These are phyloP conservation scores for Alnus glutinosa DNA, from an alignment of 306 rosid genomes.

Conservation along the genomic window DNA sequence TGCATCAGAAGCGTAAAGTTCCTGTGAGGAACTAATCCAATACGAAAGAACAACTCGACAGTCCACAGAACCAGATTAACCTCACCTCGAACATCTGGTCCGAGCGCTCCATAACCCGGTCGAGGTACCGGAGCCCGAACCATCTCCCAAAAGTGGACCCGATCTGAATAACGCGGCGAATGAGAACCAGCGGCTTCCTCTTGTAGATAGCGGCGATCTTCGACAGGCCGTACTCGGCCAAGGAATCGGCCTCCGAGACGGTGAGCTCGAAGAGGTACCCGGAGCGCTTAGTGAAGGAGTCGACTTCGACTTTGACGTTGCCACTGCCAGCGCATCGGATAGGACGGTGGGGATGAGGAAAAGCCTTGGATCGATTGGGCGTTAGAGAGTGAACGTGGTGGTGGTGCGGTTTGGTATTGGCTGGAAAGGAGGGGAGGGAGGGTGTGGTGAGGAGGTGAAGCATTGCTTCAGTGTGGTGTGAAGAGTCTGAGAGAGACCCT, in stretches of 20 bases:
- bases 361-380: constrained; percentile 2
- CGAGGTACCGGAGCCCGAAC: constrained; percentile 73
- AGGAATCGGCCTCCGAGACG: constrained; percentile 60
- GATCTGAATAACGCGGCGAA: constrained; percentile 77
- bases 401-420: constrained; percentile 22
- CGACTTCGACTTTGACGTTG: constrained; percentile 40
- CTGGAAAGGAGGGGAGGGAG: constrained; percentile 35
- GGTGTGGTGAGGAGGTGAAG: constrained; percentile 33
- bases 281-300: constrained; percentile 67
- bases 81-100: constrained; percentile 75
- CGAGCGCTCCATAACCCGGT: constrained; percentile 54
- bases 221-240: constrained; percentile 55
- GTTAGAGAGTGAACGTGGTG: not conserved
- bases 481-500: not conserved
- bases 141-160: constrained; percentile 70
- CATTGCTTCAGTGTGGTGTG: constrained; percentile 17
- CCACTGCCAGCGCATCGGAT: constrained; percentile 20
- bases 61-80: not conserved
- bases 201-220: constrained; percentile 62
- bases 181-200: constrained; percentile 68
- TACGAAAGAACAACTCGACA: not conserved
- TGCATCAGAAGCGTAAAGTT: constrained; percentile 30
- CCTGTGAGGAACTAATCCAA: not conserved
- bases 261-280: constrained; percentile 82
- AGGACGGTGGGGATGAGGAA: constrained; percentile 11